Percentiles rank a stretch among this genome's conserved stretches.
These are phyloP conservation scores for Carnegiea gigantea DNA, from an alignment of 179 eudicot species.

Conservation along the genomic window DNA sequence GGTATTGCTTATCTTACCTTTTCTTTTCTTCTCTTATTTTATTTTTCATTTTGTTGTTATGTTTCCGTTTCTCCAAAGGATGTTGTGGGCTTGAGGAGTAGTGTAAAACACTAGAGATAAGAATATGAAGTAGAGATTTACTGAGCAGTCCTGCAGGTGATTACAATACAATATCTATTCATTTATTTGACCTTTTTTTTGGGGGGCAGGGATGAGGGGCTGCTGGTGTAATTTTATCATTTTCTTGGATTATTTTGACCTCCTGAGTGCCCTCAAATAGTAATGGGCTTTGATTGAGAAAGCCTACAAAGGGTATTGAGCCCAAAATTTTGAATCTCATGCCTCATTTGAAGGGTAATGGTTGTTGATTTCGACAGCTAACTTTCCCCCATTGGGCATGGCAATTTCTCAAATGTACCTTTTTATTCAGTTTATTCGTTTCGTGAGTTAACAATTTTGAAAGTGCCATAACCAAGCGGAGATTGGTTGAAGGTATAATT, in stretches of 20 bases:
- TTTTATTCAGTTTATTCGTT: conserved; percentile 1
- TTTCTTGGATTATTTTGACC: conserved; percentile 20
- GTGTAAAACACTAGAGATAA: background rate
- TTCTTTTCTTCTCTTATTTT: background rate
- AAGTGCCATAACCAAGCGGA: background rate
- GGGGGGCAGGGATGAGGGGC: background rate
- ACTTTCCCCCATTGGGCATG: conserved; percentile 17
- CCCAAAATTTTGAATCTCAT: conserved; percentile 36
- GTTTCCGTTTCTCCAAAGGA: background rate
- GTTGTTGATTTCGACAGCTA: no score
- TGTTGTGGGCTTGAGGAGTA: conserved; percentile 1
- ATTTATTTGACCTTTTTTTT: background rate
- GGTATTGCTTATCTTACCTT: background rate
- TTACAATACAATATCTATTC: background rate
- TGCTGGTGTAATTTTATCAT: background rate
- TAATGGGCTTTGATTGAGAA: conserved; percentile 28
- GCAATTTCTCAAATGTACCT: background rate
- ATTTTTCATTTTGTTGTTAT: background rate
- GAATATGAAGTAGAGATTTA: background rate
- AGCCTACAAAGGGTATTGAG: conserved; percentile 29
- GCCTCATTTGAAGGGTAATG: no score
- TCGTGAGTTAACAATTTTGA: background rate
- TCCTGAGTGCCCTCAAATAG: conserved; percentile 7
- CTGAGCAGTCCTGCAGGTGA: background rate
- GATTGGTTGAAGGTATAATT: conserved; percentile 3